These are phyloP conservation scores for Claviceps paspali DNA, from an alignment of 2,329 filamentous ascomycete species.

Conservation along the genomic window DNA sequence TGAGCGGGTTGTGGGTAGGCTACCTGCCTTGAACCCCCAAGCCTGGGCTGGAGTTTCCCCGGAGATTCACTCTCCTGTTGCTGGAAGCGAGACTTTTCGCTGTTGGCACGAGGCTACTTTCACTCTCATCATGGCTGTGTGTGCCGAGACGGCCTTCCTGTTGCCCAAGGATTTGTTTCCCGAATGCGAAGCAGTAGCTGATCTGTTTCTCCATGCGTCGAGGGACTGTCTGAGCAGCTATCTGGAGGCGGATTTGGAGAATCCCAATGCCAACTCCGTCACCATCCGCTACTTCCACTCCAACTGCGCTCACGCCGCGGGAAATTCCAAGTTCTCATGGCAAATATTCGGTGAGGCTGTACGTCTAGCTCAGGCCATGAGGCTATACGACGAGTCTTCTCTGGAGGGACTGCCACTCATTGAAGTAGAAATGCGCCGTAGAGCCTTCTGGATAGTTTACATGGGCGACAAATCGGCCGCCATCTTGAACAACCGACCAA, in stretches of 20 bases:
- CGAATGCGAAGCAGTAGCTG: conserved; percentile 20
- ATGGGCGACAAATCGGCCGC: conserved; percentile 25
- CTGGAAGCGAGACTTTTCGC: conserved; percentile 1
- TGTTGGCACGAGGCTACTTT: conserved; percentile 23
- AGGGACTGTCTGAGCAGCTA: conserved; percentile 22
- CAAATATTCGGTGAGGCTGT: conserved; percentile 29
- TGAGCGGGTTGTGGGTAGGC: not conserved
- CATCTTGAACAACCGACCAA: conserved; percentile 24
- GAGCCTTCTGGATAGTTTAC: conserved; percentile 24
- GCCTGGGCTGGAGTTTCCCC: conserved; percentile 2
- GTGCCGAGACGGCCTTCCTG: conserved; percentile 25
- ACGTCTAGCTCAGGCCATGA: conserved; percentile 26
- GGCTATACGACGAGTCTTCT: conserved; percentile 24
- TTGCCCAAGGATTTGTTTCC: conserved; percentile 24
- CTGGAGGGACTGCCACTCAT: conserved; percentile 18
- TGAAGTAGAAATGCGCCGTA: conserved; percentile 22
- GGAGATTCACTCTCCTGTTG: not conserved
- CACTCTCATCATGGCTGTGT: conserved; percentile 27
- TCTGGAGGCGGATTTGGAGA: conserved; percentile 25
- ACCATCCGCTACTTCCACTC: conserved; percentile 30
- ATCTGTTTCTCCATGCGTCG: conserved; percentile 24
- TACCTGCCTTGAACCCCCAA: conserved; percentile 1
- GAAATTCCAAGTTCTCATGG: conserved; percentile 27
- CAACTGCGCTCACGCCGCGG: conserved; percentile 27
- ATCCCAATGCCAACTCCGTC: conserved; percentile 26